Conservation (phyloP, 345 rosid genomes). For the Corchorus olitorius region DNA sequence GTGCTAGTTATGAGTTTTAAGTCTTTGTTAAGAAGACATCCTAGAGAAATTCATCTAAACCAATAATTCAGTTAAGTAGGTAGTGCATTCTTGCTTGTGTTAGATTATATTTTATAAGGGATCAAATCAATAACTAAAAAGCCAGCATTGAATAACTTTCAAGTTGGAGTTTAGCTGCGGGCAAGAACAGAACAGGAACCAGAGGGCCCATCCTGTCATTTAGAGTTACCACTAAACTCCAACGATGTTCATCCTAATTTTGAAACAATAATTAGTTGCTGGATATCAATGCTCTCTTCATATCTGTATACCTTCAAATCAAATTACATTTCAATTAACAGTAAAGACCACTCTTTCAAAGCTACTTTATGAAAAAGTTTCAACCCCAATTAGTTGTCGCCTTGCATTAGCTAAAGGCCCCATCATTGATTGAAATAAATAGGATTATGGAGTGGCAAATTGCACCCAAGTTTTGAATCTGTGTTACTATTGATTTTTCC, state of each 20-base stretch:
- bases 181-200: neutral
- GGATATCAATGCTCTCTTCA: neutral
- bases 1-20: too few species aligned
- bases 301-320: conserved; percentile 4
- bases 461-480: neutral
- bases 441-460: neutral
- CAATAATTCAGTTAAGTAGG: too few species aligned
- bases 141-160: conserved; percentile 6
- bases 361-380: conserved; percentile 15
- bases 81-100: neutral
- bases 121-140: neutral
- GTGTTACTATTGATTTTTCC: conserved; percentile 22
- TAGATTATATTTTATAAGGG: neutral
- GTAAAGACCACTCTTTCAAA: conserved; percentile 30
- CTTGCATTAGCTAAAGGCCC: conserved; percentile 19
- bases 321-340: conserved; percentile 21
- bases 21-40: too few species aligned
- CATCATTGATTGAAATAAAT: conserved; percentile 24
- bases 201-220: neutral
- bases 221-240: neutral
- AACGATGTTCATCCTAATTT: conserved; percentile 5
- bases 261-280: conserved; percentile 5
- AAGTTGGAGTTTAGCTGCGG: neutral
- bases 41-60: neutral
- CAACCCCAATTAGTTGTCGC: conserved; percentile 6